These are phyloP conservation scores for Plasmopara viticola DNA, from an alignment of 352 stramenopile species.

Conservation along the genomic window DNA sequence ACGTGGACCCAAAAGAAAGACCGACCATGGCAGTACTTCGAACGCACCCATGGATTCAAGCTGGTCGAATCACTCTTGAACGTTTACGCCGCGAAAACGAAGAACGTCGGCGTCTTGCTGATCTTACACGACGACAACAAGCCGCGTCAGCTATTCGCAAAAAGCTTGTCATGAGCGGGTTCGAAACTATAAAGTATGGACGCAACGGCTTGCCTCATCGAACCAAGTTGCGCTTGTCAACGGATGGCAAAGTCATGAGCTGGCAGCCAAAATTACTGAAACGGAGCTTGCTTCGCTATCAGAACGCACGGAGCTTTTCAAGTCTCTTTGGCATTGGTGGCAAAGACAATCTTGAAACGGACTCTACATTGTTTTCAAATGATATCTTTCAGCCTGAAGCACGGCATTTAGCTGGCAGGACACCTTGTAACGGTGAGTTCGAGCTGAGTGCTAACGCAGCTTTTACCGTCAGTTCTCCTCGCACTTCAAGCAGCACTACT, in stretches of 20 bases:
- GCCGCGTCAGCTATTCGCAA: slow-evolving; percentile 59
- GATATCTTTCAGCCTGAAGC: slow-evolving; percentile 23
- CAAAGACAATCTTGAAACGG: slow-evolving; percentile 13
- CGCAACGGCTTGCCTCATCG: slow-evolving; percentile 68
- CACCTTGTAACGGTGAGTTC: slow-evolving; percentile 11
- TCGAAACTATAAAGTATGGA: slow-evolving; percentile 77
- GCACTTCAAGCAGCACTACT: slow-evolving; percentile 36
- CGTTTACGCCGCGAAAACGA: slow-evolving; percentile 37
- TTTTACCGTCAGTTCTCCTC: slow-evolving; percentile 22
- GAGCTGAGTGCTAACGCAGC: slow-evolving; percentile 19
- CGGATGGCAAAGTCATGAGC: slow-evolving; percentile 56
- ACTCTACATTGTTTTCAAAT: neutral
- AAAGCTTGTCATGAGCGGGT: slow-evolving; percentile 60
- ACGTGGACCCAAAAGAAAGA: slow-evolving; percentile 58
- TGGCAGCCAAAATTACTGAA: slow-evolving; percentile 81
- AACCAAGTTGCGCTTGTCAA: slow-evolving; percentile 67
- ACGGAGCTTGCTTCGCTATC: slow-evolving; percentile 56
- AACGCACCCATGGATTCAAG: slow-evolving; percentile 57
- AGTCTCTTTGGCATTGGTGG: slow-evolving; percentile 50
- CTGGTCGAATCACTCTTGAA: slow-evolving; percentile 42
- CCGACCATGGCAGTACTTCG: slow-evolving; percentile 54
- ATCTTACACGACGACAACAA: slow-evolving; percentile 56
- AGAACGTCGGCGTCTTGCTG: slow-evolving; percentile 35
- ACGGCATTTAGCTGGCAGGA: slow-evolving; percentile 26
- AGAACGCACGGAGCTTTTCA: slow-evolving; percentile 62